Evolutionary conservation across 2,329 filamentous ascomycete genomes (phyloP).

Genomic region (Colletotrichum tamarilloi): DNA sequence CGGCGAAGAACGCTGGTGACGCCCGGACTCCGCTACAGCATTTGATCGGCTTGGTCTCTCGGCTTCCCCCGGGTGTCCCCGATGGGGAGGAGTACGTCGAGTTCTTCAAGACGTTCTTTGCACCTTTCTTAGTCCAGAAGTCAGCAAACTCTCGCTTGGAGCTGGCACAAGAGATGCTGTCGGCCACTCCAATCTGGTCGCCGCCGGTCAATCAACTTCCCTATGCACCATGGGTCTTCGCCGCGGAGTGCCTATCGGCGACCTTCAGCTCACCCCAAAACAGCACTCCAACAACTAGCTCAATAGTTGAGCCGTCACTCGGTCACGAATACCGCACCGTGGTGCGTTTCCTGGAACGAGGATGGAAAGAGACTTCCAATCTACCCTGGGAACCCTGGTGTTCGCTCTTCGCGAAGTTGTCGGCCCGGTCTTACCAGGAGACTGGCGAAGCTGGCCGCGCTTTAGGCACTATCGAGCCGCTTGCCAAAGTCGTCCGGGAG

Average conservation of each 20-base stretch:
- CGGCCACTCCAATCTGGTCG: constrained; percentile 49
- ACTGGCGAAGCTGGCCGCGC: constrained; percentile 75
- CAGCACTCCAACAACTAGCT: constrained; percentile 52
- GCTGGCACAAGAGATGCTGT: constrained; percentile 62
- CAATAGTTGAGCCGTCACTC: constrained; percentile 57
- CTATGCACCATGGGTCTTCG: constrained; percentile 63
- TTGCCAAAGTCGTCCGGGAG: constrained; percentile 68
- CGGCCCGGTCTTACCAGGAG: constrained; percentile 68
- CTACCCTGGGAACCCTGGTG: constrained; percentile 61
- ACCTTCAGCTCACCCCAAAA: constrained; percentile 49
- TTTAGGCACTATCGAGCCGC: constrained; percentile 75
- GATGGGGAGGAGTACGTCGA: constrained; percentile 59
- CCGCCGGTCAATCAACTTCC: constrained; percentile 56
- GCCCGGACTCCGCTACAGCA: constrained; percentile 73
- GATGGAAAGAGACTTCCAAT: constrained; percentile 62
- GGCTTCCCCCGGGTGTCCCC: constrained; percentile 56
- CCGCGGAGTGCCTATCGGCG: constrained; percentile 48
- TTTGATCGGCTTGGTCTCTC: constrained; percentile 70
- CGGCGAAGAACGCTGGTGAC: constrained; percentile 60
- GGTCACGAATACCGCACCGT: constrained; percentile 78
- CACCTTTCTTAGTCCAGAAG: constrained; percentile 68
- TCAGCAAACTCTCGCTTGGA: constrained; percentile 55
- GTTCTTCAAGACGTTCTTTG: constrained; percentile 63
- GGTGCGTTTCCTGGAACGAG: constrained; percentile 73
- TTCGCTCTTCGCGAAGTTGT: constrained; percentile 67